Percentiles rank a stretch among this genome's conserved stretches.
These are phyloP conservation scores for Aspergillus melleus DNA, from an alignment of 2,329 filamentous ascomycete species.

Conservation along the genomic window DNA sequence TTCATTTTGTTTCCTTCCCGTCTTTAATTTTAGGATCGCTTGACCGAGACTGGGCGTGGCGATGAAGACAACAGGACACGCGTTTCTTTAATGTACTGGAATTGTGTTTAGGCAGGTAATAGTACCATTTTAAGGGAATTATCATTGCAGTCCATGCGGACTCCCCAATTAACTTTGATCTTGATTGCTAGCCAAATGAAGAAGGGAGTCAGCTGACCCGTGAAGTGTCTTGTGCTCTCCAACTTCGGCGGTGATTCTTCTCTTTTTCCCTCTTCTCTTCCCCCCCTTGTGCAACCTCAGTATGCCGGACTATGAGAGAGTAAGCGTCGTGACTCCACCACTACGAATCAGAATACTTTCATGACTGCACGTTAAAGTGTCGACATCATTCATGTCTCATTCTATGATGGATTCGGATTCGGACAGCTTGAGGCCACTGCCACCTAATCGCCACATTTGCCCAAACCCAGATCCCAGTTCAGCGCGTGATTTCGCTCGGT, in stretches of 20 bases:
- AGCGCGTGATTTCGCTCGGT: constrained; percentile 32
- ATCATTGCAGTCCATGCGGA: background rate
- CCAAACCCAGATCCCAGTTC: constrained; percentile 20
- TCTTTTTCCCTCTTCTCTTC: background rate
- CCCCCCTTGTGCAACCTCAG: background rate
- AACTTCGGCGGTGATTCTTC: background rate
- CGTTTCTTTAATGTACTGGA: background rate
- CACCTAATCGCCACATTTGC: constrained; percentile 9
- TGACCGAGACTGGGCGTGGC: background rate
- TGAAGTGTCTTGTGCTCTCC: background rate
- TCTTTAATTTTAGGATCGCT: background rate
- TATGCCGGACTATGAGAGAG: background rate
- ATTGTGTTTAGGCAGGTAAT: background rate
- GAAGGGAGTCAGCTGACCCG: background rate
- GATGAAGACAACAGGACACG: background rate
- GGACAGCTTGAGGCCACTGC: background rate
- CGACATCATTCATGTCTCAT: background rate
- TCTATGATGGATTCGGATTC: background rate
- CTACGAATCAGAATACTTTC: background rate
- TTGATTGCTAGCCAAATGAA: background rate
- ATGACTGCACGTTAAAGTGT: background rate
- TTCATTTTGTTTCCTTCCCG: background rate
- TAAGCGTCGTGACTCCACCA: background rate
- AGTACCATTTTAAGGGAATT: background rate
- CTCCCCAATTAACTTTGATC: background rate